A percentile compares a stretch with the other conserved stretches of the same genome.
These are phyloP conservation scores for Calonectria naviculata DNA, from an alignment of 2,329 filamentous ascomycete species.

Conservation along the genomic window DNA sequence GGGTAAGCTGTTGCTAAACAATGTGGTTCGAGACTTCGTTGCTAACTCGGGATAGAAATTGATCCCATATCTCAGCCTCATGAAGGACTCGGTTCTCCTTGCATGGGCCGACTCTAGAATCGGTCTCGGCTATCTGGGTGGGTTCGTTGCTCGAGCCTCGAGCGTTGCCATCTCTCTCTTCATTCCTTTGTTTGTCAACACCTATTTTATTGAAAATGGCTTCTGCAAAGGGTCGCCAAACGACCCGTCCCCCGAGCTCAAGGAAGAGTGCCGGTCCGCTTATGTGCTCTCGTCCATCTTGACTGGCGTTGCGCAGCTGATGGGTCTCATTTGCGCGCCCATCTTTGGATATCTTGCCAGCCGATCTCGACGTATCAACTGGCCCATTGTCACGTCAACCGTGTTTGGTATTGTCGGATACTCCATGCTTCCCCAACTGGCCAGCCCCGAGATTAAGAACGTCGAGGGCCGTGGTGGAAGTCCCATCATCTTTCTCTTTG, in stretches of 20 bases:
- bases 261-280: conserved; percentile 84
- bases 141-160: conserved; percentile 93
- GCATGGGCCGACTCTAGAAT: conserved; percentile 83
- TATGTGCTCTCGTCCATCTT: conserved; percentile 90
- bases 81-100: conserved; percentile 73
- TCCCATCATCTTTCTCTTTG: conserved; percentile 78
- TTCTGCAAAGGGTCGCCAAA: conserved; percentile 77
- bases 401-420: conserved; percentile 84
- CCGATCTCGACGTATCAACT: conserved; percentile 72
- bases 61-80: conserved; percentile 68
- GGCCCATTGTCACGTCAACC: conserved; percentile 79
- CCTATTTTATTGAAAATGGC: conserved; percentile 85
- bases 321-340: conserved; percentile 87
- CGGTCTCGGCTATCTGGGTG: conserved; percentile 88
- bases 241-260: conserved; percentile 78
- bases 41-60: conserved; percentile 45
- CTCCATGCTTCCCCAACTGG: conserved; percentile 77
- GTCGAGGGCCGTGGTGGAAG: conserved; percentile 74
- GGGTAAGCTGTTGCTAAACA: conserved; percentile 34
- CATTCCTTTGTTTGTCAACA: conserved; percentile 92
- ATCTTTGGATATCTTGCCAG: conserved; percentile 89
- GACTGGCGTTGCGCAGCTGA: conserved; percentile 88
- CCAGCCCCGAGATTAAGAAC: conserved; percentile 78
- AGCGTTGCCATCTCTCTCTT: conserved; percentile 96
- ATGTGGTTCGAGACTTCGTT: neutral